Evolutionary conservation across 2,329 filamentous ascomycete species (phyloP), one percentile per base, ranked within the genome.

Genomic region (Fusarium virguliforme): DNA sequence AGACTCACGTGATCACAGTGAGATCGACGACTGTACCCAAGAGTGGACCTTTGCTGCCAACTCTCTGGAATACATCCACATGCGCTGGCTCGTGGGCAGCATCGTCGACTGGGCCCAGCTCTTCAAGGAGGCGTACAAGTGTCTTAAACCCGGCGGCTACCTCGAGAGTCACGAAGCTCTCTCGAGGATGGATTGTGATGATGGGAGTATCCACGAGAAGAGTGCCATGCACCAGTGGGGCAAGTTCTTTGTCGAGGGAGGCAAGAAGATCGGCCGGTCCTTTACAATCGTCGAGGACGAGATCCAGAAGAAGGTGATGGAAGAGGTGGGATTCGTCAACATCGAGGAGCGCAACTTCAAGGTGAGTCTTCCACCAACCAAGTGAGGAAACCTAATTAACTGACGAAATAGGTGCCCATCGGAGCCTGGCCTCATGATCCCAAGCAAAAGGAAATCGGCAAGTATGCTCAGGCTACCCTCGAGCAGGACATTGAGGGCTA

Each of bases 401-500:
- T n/a, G 1, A 48, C 28, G 6, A 34, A 6, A 8, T 9, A 71
- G 70, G 62, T 70, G 0, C 70, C 70, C 0, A 72, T 72, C 3
- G 70, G 70, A 1, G 69, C 51, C 2, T 73, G 70, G 70, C 40
- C 69, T 0, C 60, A 65, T 22, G 62, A 70, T 13, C 6, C 37
- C 0, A 64, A 60, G 41, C 30, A 62, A 15, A 67, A 60, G 1
- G 64, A 72, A 2, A 68, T 73, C 10, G 70, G 69, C 4, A 65
- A 24, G 12, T 73, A 62, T 46, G 64, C 65, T 0, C 72, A 72
- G 2, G 68, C 61, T n/a, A 61, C 65, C 0, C 65, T 76, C 6
- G 72, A 74, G 55, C 62, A 62, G 30, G 74, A 76, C 8, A 66
- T 69, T 0, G 71, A 74, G 7, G 74, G 73, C 0, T 69, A 72